Evolutionary conservation across 495 filamentous ascomycete species (phyloP), one percentile per base, ranked within the genome.

Genomic region (Neurospora sp.): DNA sequence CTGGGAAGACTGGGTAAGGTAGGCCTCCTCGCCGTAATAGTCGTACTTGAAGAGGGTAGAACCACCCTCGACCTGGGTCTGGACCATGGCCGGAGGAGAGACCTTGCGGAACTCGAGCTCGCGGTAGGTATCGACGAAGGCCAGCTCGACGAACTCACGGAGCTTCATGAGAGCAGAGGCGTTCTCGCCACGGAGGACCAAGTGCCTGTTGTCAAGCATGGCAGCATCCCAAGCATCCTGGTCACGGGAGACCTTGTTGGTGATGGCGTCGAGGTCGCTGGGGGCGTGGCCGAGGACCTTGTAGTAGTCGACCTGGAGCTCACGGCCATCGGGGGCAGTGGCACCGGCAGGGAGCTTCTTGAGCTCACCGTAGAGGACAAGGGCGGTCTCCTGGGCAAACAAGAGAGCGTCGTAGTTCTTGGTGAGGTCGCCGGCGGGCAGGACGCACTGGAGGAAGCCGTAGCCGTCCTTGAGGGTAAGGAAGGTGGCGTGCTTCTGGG

Each of bases 31-130:
- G 76, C 90, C 92, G 83, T 98, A 99, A 87, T 98, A 99, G 80
- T 93, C 88, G 76, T 97, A 92, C 47, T 90, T 90, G 85, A 99
- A 99, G 42, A 99, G 90, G 3, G 96, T 98, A 75, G 91, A 90
- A 68, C 96, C 96, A 74, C 96, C 96, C 84, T 99, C 96, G 72
- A 98, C 96, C 82, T 98, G 94, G 8, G 96, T 98, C 82, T 99
- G 96, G n/a, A 98, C 96, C 83, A 99, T 93, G 59, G 93, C 94
- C 9, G 96, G 96, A 3, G 96, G 96, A 53, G 91, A 92, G 68
- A 99, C 94, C 82, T 98, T 95, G 69, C 87, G 85, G 79, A 96
- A 87, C 69, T 89, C 87, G 77, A 91, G 86, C 77, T 94, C 91
- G 76, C 91, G 90, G 81, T 95, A 98, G 68, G 89, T 87, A 78